Conservation (phyloP, 2,329 filamentous ascomycete genomes). For the Phaeosphaeria sp. region DNA sequence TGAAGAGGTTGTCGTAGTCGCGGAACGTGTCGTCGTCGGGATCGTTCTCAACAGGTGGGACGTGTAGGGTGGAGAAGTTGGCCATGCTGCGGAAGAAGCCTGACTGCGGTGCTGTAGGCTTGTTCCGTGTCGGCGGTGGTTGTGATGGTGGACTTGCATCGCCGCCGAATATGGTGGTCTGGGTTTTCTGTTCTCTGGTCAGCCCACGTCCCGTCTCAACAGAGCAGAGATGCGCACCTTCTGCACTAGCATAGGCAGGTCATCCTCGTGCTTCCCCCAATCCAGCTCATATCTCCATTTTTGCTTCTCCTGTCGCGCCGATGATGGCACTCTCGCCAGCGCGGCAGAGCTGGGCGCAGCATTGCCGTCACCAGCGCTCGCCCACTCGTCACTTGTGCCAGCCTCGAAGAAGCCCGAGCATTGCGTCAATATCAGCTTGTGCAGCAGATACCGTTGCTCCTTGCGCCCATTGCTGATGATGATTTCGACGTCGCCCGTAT, state of each 20-base stretch:
- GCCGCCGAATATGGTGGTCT: constrained; percentile 65
- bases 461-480: constrained; percentile 71
- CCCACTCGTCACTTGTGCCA: constrained; percentile 81
- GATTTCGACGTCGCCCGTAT: constrained; percentile 93
- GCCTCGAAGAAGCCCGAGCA: constrained; percentile 95
- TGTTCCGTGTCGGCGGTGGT: constrained; percentile 65
- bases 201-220: constrained; percentile 16
- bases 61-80: constrained; percentile 69
- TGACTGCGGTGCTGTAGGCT: constrained; percentile 67
- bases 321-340: constrained; percentile 50
- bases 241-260: constrained; percentile 88
- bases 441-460: constrained; percentile 85
- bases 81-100: constrained; percentile 88
- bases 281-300: constrained; percentile 91
- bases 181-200: constrained; percentile 19
- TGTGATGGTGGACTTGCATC: constrained; percentile 46
- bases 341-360: constrained; percentile 35
- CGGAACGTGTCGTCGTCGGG: constrained; percentile 75
- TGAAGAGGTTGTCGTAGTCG: constrained; percentile 95
- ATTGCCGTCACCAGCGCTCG: constrained; percentile 49
- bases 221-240: constrained; percentile 59
- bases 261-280: constrained; percentile 69
- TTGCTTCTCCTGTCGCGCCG: constrained; percentile 56
- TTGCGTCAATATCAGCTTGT: constrained; percentile 84
- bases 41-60: constrained; percentile 60